These are phyloP conservation scores for Cicer pinnatifidum DNA, from an alignment of 306 rosid species.

Conservation along the genomic window DNA sequence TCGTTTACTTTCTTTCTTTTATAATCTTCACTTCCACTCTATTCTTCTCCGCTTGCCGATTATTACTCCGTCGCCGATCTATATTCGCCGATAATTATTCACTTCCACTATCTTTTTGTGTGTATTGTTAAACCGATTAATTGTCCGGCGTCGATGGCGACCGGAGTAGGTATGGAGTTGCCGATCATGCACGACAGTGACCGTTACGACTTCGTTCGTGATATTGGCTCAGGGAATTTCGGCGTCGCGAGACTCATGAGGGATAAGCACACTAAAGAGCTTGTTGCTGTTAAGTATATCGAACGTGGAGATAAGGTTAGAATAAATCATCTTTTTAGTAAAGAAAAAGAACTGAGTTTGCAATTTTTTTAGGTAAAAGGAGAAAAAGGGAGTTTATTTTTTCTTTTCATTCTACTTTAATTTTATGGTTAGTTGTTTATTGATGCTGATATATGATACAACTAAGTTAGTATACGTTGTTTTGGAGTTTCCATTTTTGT, in stretches of 20 bases:
- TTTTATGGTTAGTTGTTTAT: constrained; percentile 3
- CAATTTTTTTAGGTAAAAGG: neutral
- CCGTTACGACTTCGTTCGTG: constrained; percentile 81
- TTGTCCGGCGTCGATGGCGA: constrained; percentile 53
- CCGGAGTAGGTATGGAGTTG: constrained; percentile 67
- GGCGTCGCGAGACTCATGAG: constrained; percentile 90
- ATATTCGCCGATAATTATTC: neutral
- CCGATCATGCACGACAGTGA: constrained; percentile 96
- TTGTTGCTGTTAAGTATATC: constrained; percentile 89
- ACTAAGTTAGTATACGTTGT: neutral
- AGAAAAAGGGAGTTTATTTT: neutral
- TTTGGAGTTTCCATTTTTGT: constrained; percentile 36
- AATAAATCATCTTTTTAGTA: neutral
- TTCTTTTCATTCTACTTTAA: neutral
- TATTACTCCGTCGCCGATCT: constrained; percentile 14
- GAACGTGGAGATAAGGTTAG: constrained; percentile 90
- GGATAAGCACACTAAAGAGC: constrained; percentile 81
- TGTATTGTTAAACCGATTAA: constrained; percentile 49
- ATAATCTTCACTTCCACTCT: neutral
- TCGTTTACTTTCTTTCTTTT: constrained; percentile 34
- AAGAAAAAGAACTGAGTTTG: neutral
- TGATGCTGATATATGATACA: constrained; percentile 17
- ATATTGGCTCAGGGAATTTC: constrained; percentile 91
- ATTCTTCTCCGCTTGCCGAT: neutral
- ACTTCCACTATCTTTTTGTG: no score